Conservation (phyloP, 192 early-diverging fungal species). For the Mortierella alpina region DNA sequence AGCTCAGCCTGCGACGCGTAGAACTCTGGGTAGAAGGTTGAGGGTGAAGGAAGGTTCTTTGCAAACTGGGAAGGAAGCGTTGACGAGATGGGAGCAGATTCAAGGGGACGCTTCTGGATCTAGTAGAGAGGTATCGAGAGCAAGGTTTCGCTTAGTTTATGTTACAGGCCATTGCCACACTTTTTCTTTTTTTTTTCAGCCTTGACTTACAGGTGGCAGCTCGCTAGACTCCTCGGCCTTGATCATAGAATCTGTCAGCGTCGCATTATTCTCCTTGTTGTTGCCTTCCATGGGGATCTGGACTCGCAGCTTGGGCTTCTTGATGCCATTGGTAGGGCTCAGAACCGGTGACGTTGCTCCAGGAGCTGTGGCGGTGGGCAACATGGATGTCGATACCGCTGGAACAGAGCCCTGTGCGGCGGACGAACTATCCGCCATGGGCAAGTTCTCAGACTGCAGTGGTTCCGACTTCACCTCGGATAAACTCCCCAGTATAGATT, state of each 20-base stretch:
- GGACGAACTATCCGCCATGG: conserved; percentile 28
- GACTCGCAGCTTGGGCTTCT: conserved; percentile 56
- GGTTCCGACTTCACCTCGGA: too few relatives aligned
- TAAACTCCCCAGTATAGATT: too few relatives aligned
- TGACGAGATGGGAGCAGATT: conserved; percentile 76
- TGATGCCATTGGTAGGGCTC: conserved; percentile 47
- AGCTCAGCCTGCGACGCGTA: conserved; percentile 77
- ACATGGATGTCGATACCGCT: conserved; percentile 13
- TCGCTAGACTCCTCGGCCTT: conserved; percentile 45
- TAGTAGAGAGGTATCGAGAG: conserved; percentile 13
- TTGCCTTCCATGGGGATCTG: conserved; percentile 57
- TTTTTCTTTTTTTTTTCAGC: too few relatives aligned
- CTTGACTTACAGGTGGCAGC: conserved; percentile 35
- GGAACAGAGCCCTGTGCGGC: neutral
- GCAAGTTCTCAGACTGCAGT: conserved; percentile 16
- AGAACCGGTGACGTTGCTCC: conserved; percentile 33
- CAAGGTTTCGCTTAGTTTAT: neutral
- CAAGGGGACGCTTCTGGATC: conserved; percentile 55
- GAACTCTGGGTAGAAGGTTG: conserved; percentile 80
- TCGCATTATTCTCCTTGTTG: conserved; percentile 15
- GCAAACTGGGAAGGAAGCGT: conserved; percentile 71
- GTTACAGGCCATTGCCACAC: neutral
- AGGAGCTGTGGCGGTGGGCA: conserved; percentile 1
- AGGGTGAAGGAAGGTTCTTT: conserved; percentile 81
- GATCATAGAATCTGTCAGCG: conserved; percentile 37